A percentile compares a stretch with the other conserved stretches of the same genome.
Conservation (phyloP, 139 green algal genomes). For the Chlorella sorokiniana region DNA sequence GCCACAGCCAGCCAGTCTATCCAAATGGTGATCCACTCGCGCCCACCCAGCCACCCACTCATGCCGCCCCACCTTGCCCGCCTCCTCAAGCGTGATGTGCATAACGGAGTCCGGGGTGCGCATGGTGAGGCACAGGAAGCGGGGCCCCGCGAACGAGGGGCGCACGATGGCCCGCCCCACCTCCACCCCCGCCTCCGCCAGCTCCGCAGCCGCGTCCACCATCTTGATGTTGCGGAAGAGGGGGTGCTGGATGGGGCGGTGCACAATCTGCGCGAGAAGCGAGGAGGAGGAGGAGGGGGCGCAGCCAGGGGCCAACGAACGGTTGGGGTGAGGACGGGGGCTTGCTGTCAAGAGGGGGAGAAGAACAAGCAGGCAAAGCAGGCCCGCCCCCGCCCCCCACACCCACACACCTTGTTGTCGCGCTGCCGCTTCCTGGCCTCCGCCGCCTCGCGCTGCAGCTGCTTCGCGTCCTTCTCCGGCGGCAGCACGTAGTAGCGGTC, state of each 20-base stretch:
- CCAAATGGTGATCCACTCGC: background rate
- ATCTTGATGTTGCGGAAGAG: constrained; percentile 72
- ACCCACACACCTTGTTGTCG: background rate
- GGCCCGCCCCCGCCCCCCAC: background rate
- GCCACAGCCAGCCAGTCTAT: background rate
- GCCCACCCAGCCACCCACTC: background rate
- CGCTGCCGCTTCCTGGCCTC: background rate
- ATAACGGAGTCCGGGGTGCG: constrained; percentile 38
- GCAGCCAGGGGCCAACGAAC: background rate
- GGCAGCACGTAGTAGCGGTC: constrained; percentile 36
- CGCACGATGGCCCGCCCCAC: constrained; percentile 36
- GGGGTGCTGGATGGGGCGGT: constrained; percentile 70
- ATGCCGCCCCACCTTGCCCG: constrained; percentile 49
- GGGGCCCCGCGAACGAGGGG: constrained; percentile 49
- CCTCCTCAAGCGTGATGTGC: constrained; percentile 66
- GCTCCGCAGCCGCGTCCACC: constrained; percentile 46
- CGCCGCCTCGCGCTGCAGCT: background rate
- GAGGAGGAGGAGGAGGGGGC: background rate
- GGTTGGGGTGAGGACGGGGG: background rate
- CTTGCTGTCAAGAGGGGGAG: background rate
- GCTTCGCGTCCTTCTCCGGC: constrained; percentile 20
- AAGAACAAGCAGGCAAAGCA: background rate
- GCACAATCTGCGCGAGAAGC: constrained; percentile 10
- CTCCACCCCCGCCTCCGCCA: constrained; percentile 15
- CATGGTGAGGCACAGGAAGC: constrained; percentile 35